phyloP scores from a whole-genome alignment of 768 basidiomycete genomes.

The Naganishia vaughanmartiniae region DNA sequence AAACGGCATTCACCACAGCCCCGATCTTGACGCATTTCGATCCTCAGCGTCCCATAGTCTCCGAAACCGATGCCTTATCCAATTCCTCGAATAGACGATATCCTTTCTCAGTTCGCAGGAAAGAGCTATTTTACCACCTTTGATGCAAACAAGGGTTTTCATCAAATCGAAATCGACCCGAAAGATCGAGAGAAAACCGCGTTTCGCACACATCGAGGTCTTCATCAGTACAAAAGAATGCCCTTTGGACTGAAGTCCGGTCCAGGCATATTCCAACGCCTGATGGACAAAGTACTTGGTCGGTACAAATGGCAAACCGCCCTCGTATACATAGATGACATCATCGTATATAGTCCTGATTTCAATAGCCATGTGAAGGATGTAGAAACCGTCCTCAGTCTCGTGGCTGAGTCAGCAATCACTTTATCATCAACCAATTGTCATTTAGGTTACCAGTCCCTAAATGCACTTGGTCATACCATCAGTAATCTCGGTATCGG shows the following conservation, averaged over 20 bases:
- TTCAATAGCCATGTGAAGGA: slow-evolving; percentile 41
- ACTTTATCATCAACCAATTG: slow-evolving; percentile 3
- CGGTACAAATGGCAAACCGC: slow-evolving; percentile 20
- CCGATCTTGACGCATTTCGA: too few species aligned
- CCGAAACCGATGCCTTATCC: too few species aligned
- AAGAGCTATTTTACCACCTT: slow-evolving; percentile 19
- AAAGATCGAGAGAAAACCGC: slow-evolving; percentile 27
- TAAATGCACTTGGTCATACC: neutral
- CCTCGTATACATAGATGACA: slow-evolving; percentile 27
- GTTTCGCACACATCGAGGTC: slow-evolving; percentile 24
- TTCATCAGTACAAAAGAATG: slow-evolving; percentile 24
- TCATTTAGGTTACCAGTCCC: slow-evolving; percentile 5
- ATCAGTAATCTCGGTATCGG: slow-evolving; percentile 10
- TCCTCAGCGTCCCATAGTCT: too few species aligned
- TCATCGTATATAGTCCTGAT: slow-evolving; percentile 1
- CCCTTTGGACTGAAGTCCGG: slow-evolving; percentile 26
- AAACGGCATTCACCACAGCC: too few species aligned
- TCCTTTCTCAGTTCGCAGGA: slow-evolving; percentile 11
- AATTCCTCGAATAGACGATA: too few species aligned
- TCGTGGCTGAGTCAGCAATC: slow-evolving; percentile 3
- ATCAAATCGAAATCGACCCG: slow-evolving; percentile 22
- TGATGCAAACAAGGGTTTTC: slow-evolving; percentile 24
- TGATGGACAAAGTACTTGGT: slow-evolving; percentile 15
- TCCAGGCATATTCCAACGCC: slow-evolving; percentile 23
- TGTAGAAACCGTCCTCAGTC: neutral